A percentile compares a stretch with the other conserved stretches of the same genome.
These are phyloP conservation scores for Botrytis elliptica DNA, from an alignment of 2,329 filamentous ascomycete genomes.

Conservation along the genomic window DNA sequence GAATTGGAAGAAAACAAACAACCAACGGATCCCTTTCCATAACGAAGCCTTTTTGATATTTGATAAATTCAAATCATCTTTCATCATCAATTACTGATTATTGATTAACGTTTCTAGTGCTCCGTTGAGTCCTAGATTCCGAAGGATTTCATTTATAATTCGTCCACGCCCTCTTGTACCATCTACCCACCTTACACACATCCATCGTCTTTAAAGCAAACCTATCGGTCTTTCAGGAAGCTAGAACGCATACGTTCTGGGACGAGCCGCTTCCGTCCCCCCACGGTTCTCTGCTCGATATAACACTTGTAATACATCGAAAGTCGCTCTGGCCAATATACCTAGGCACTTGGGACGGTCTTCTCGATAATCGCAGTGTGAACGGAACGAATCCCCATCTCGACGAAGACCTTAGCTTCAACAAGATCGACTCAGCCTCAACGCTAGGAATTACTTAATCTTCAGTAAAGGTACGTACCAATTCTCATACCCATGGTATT, in stretches of 20 bases:
- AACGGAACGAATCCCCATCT: neutral
- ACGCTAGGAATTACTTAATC: neutral
- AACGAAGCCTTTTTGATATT: neutral
- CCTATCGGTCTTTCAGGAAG: neutral
- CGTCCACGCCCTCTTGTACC: neutral
- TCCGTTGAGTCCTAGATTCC: neutral
- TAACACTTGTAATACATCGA: neutral
- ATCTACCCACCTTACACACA: neutral
- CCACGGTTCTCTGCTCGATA: neutral
- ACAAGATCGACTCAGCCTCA: constrained; percentile 1
- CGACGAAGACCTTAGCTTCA: constrained; percentile 12
- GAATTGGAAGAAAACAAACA: neutral
- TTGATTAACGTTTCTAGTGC: neutral
- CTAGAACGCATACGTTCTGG: neutral
- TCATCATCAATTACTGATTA: neutral
- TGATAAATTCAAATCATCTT: neutral
- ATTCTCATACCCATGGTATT: neutral
- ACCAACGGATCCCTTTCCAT: neutral
- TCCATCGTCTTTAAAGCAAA: neutral
- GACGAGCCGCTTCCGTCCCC: constrained; percentile 7
- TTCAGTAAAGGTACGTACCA: constrained; percentile 6
- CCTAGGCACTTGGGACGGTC: neutral
- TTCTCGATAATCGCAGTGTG: constrained; percentile 10
- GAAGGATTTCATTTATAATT: neutral
- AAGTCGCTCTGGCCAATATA: neutral